phyloP scores from a whole-genome alignment of 495 filamentous ascomycete species.

The Tetracladium setigerum region DNA sequence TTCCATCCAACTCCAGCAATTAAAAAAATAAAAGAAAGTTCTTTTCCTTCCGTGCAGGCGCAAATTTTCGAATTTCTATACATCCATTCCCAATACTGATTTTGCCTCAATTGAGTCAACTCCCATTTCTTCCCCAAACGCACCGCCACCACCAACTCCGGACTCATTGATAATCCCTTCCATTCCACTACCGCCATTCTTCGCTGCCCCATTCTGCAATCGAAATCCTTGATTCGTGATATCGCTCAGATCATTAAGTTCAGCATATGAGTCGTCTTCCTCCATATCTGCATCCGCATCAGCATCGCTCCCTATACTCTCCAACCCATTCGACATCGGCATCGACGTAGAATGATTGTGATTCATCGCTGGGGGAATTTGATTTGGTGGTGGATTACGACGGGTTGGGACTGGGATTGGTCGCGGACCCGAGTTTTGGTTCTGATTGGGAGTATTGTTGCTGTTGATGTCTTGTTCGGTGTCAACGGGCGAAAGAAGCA shows the following conservation, averaged over 20 bases:
- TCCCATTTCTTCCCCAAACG: too few relatives aligned
- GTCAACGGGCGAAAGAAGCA: slow-evolving; percentile 11
- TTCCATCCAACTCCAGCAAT: too few relatives aligned
- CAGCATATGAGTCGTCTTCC: slow-evolving; percentile 17
- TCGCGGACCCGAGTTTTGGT: background rate
- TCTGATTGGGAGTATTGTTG: slow-evolving; percentile 1
- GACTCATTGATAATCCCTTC: too few relatives aligned
- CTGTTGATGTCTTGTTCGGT: background rate
- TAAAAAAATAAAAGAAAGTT: too few relatives aligned
- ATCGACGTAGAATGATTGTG: slow-evolving; percentile 13
- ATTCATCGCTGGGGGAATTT: slow-evolving; percentile 7
- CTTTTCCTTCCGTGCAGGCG: too few relatives aligned
- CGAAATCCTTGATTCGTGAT: background rate
- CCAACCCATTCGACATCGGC: slow-evolving; percentile 24
- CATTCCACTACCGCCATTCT: too few relatives aligned
- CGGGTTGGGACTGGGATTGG: background rate
- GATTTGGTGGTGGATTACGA: slow-evolving; percentile 2
- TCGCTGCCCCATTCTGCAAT: too few relatives aligned
- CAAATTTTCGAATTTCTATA: too few relatives aligned
- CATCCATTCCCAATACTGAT: too few relatives aligned
- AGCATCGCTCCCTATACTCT: slow-evolving; percentile 30
- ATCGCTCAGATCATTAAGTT: slow-evolving; percentile 12
- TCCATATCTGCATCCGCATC: slow-evolving; percentile 28
- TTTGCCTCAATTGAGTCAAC: too few relatives aligned
- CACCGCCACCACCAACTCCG: too few relatives aligned